Evolutionary conservation across 495 filamentous ascomycete genomes (phyloP).

Genomic region (Xylaria castorea): DNA sequence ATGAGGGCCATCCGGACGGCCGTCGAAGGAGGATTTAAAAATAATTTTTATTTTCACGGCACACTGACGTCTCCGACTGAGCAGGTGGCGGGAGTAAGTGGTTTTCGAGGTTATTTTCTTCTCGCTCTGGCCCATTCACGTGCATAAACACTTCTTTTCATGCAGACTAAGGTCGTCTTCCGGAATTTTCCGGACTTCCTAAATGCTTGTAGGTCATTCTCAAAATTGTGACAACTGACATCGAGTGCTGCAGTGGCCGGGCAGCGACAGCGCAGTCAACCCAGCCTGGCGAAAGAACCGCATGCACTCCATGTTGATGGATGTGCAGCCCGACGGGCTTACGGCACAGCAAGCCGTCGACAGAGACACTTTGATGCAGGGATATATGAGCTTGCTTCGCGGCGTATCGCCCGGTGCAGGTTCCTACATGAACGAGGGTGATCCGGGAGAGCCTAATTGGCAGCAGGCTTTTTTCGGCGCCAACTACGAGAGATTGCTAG

Average conservation of each 20-base stretch:
- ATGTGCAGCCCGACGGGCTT: slow-evolving; percentile 36
- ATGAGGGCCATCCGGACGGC: slow-evolving; percentile 55
- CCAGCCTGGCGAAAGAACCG: slow-evolving; percentile 62
- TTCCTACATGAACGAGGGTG: slow-evolving; percentile 44
- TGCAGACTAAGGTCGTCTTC: not conserved
- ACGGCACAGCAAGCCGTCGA: slow-evolving; percentile 28
- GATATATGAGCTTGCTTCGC: slow-evolving; percentile 29
- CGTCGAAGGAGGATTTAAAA: slow-evolving; percentile 52
- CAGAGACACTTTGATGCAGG: slow-evolving; percentile 21
- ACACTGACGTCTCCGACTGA: slow-evolving; percentile 48
- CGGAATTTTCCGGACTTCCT: not conserved
- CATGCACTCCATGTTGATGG: slow-evolving; percentile 59
- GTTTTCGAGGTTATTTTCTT: not conserved
- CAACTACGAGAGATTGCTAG: slow-evolving; percentile 47
- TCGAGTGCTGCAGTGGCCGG: slow-evolving; percentile 36
- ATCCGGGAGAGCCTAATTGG: slow-evolving; percentile 51
- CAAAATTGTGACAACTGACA: not conserved
- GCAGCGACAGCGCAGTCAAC: slow-evolving; percentile 55
- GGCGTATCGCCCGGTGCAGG: slow-evolving; percentile 44
- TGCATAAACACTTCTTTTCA: not conserved
- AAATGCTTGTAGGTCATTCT: not conserved
- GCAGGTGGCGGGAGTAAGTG: slow-evolving; percentile 37
- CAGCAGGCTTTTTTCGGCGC: slow-evolving; percentile 48
- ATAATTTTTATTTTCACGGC: slow-evolving; percentile 52
- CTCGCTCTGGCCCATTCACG: not conserved